Percentiles rank a stretch among this genome's conserved stretches.
phyloP scores from a whole-genome alignment of 1,139 yeast genomes.

The Pichia cactophila region DNA sequence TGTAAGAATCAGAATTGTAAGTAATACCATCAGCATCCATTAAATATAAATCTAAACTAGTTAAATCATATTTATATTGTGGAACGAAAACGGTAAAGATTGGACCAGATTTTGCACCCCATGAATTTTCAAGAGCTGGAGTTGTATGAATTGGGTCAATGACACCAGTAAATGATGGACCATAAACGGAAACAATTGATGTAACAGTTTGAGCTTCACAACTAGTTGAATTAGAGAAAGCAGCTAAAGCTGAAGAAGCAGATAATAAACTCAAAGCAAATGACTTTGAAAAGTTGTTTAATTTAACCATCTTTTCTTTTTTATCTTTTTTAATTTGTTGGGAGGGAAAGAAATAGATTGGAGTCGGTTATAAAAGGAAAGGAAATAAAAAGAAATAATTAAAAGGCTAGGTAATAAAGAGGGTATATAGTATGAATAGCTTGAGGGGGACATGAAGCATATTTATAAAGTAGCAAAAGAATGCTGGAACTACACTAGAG shows the following conservation, averaged over 20 bases:
- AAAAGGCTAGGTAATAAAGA: neutral
- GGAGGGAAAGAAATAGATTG: constrained; percentile 9
- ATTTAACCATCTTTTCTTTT: constrained; percentile 6
- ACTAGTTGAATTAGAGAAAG: constrained; percentile 7
- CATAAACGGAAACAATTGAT: constrained; percentile 10
- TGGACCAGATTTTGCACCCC: constrained; percentile 7
- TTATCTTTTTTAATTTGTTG: neutral
- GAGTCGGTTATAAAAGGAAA: constrained; percentile 6
- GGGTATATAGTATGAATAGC: too few species aligned
- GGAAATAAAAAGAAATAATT: neutral
- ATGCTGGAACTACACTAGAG: too few species aligned
- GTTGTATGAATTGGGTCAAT: constrained; percentile 3
- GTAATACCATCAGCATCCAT: constrained; percentile 1
- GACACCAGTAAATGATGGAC: constrained; percentile 10
- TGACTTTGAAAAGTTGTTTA: constrained; percentile 4
- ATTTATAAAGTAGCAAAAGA: too few species aligned
- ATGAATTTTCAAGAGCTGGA: constrained; percentile 7
- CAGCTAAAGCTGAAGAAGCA: constrained; percentile 2
- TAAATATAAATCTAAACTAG: constrained; percentile 7
- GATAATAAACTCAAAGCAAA: constrained; percentile 6
- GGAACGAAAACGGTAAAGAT: constrained; percentile 12
- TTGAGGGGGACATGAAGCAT: too few species aligned
- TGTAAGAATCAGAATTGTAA: neutral
- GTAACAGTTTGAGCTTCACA: constrained; percentile 5
- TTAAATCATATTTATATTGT: constrained; percentile 5